These are phyloP conservation scores for Wallacemonas collosoma DNA, from an alignment of 208 protist genomes.

Conservation along the genomic window DNA sequence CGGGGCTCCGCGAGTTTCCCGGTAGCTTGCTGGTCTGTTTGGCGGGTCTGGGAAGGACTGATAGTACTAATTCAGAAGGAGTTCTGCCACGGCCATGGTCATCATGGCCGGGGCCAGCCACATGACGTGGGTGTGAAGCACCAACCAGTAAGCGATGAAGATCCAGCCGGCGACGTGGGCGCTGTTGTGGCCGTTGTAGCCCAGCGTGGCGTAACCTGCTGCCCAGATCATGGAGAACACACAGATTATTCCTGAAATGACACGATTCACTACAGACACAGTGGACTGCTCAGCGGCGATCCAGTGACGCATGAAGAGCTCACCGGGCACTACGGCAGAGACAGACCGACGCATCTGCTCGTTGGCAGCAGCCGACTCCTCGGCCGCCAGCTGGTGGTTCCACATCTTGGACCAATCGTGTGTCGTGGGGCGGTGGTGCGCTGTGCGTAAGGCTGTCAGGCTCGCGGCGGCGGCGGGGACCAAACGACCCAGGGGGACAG, in stretches of 20 bases:
- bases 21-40: too few relatives aligned
- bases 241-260: slow-evolving; percentile 80
- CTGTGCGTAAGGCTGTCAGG: slow-evolving; percentile 40
- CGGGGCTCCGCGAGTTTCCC: too few relatives aligned
- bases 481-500: slow-evolving; percentile 30
- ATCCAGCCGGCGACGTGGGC: slow-evolving; percentile 77
- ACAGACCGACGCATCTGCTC: slow-evolving; percentile 75
- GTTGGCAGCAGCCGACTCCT: slow-evolving; percentile 46
- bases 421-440: slow-evolving; percentile 66
- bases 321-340: slow-evolving; percentile 83
- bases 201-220: slow-evolving; percentile 82
- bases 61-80: slow-evolving; percentile 65
- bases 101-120: slow-evolving; percentile 53
- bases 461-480: slow-evolving; percentile 15
- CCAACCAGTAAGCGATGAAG: slow-evolving; percentile 83
- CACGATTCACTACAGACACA: slow-evolving; percentile 85
- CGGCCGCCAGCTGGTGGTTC: slow-evolving; percentile 45
- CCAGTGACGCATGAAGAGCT: slow-evolving; percentile 94
- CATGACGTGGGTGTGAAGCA: slow-evolving; percentile 85
- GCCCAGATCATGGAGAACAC: slow-evolving; percentile 86
- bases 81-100: slow-evolving; percentile 47
- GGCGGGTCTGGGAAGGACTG: not conserved
- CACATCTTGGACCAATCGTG: slow-evolving; percentile 83
- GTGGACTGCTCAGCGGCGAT: slow-evolving; percentile 89
- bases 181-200: slow-evolving; percentile 84